Base-by-base conservation (phyloP, 2,329 filamentous ascomycete genomes). In the Phialophora macrospora region DNA sequence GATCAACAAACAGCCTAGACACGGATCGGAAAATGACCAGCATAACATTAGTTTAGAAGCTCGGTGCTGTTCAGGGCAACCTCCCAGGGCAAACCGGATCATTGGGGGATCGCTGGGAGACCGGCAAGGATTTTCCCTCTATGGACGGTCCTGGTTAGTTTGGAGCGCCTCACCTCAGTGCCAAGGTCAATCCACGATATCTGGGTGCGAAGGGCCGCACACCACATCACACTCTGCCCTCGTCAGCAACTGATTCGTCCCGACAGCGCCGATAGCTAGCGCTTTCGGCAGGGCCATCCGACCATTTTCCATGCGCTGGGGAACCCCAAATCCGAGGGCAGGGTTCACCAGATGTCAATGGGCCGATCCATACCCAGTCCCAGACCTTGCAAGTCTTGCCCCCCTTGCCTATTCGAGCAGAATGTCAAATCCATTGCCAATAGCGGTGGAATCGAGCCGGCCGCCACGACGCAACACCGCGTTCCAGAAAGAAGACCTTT, bases 1-100 rank as follows among this genome's bases (percentile, higher is more conserved):
- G 65, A 67, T 64, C 58, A 67, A 17, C 49, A 64, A 62, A 26
- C 41, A 51, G 48, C 49, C 38, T 58, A 41, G 46, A 55, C 32
- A 51, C 32, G 55, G 64, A 67, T 67, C 64, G 61, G 56, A 58
- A 60, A 60, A 59, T 62, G 54, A 64, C 57, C 59, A 64, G 65
- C 65, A 61, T 60, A 30, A 32, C 28, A 30, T 60, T 60, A 34
- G 38, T 22, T 52, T 60, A 52, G 58, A 38, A 28, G 22, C 22
- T 41, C 46, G 46, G 58, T 38, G 6, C 20, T 48, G 38, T 41
- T 28, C 34, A 26, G 38, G 24, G 24, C 52, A 34, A 34, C 3
- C n/a, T 32, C 17, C 52, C 26, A 24, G 52, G 14, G 52, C 22
- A 28, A 14, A 12, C 8, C 4, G 24, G 28, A 34, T 20, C 17